A percentile compares a stretch with the other conserved stretches of the same genome.
Conservation (phyloP, 768 basidiomycete species). For the Omphalotus guepiniiformis region DNA sequence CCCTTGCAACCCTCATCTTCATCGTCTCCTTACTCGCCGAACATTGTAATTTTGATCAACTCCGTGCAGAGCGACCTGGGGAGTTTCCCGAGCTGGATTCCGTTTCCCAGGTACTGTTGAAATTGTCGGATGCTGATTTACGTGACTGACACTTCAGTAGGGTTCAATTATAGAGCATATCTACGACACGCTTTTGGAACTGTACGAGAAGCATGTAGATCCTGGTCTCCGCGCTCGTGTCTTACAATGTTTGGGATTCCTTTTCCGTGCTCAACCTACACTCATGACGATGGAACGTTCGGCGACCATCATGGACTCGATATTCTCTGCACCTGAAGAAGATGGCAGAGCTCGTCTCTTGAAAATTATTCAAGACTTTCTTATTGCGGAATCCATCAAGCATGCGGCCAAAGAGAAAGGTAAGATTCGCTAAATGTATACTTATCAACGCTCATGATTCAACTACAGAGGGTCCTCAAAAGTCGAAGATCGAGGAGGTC, state of each 20-base stretch:
- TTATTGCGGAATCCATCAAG: slow-evolving; percentile 79
- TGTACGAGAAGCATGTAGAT: slow-evolving; percentile 67
- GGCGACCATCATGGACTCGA: slow-evolving; percentile 81
- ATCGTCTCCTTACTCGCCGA: slow-evolving; percentile 86
- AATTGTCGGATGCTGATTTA: no score
- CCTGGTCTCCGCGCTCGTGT: slow-evolving; percentile 61
- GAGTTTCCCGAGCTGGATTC: slow-evolving; percentile 4
- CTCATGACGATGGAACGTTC: slow-evolving; percentile 83
- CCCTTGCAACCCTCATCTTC: slow-evolving; percentile 69
- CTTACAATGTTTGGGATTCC: slow-evolving; percentile 84
- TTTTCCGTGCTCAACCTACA: slow-evolving; percentile 89
- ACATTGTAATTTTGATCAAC: slow-evolving; percentile 80
- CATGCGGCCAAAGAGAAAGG: slow-evolving; percentile 71
- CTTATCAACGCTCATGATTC: background rate
- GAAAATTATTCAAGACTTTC: slow-evolving; percentile 89
- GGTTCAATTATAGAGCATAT: slow-evolving; percentile 79
- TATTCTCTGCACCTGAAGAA: slow-evolving; percentile 72
- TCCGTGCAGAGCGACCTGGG: slow-evolving; percentile 63
- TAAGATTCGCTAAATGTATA: slow-evolving; percentile 15
- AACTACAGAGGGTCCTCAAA: slow-evolving; percentile 35
- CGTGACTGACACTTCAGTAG: slow-evolving; percentile 17
- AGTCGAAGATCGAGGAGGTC: slow-evolving; percentile 45
- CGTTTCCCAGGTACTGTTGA: no score
- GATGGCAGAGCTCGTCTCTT: slow-evolving; percentile 72
- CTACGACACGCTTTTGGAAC: slow-evolving; percentile 63